Conservation (phyloP, 306 rosid species). For the Prunus dulcis region DNA sequence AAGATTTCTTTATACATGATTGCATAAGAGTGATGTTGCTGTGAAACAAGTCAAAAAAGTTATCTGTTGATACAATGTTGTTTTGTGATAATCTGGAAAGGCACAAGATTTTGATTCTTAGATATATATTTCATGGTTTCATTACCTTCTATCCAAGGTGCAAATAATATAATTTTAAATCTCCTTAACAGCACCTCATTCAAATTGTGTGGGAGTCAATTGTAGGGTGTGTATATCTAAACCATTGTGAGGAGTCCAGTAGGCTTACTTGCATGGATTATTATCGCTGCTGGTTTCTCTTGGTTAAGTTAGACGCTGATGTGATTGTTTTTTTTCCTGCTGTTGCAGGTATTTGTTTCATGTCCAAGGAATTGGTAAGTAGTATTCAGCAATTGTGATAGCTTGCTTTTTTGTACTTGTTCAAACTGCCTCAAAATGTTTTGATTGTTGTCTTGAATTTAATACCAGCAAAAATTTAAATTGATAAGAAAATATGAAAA, state of each 20-base stretch:
- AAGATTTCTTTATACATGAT: constrained; percentile 2
- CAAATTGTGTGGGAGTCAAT: neutral
- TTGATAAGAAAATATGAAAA: neutral
- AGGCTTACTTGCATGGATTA: neutral
- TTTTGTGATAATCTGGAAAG: neutral
- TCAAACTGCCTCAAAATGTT: neutral
- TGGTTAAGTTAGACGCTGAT: constrained; percentile 29
- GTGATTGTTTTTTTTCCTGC: constrained; percentile 18
- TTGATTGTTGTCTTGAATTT: neutral
- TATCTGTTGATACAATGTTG: neutral
- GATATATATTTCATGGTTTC: neutral
- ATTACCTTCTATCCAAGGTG: neutral
- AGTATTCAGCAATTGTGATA: constrained; percentile 4
- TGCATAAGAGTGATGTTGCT: constrained; percentile 14
- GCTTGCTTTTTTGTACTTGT: constrained; percentile 1
- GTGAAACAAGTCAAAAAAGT: neutral
- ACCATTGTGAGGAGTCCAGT: neutral
- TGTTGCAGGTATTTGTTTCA: constrained; percentile 82
- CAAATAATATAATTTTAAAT: neutral
- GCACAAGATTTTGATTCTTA: neutral
- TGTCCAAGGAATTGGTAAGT: constrained; percentile 96
- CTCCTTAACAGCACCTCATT: neutral
- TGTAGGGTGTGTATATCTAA: neutral
- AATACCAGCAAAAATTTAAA: neutral
- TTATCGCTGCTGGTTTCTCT: neutral